Evolutionary conservation across 2,329 filamentous ascomycete species (phyloP), one percentile per base, ranked within the genome.

Genomic region (Orbilia oligospora): DNA sequence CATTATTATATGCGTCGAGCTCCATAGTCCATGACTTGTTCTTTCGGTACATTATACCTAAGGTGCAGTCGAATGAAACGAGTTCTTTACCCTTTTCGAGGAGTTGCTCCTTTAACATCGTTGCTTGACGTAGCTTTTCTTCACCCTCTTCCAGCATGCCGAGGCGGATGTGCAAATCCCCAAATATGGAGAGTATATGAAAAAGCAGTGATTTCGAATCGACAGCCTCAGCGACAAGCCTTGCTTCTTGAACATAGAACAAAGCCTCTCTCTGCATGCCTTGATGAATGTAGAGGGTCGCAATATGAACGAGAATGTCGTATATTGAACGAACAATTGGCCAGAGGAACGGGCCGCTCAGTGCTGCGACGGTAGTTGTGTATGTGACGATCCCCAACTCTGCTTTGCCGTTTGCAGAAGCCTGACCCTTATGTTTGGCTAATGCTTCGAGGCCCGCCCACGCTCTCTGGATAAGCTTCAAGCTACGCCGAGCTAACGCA

Each of bases 231-330:
- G 93, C 93, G 76, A 97, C 89, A 82, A 92, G 93, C 68, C 91
- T 87, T 0, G 94, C 94, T 81, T 96, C 92, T 81, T 97, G 92
- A 0, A 92, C 91, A 81, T 97, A 97, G 83, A 94, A 96, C 0
- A 95, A 86, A 1, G 95, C 95, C 83, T 98, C 95, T 77, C 93
- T 91, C 80, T 94, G 93, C 85, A 97, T 89, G 30, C 96, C 96
- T 80, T 96, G 89, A 80, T 97, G 91, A 0, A 92, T 90, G 81
- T 94, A 97, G 0, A 97, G 86, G 3, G 88, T 88, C 0, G 93
- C 93, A 2, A 97, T 88, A 73, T 94, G 91, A 76, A 91, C 85
- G 14, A 97, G 86, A 71, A 90, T 90, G 33, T 89, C 88, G 81
- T 94, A 91, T 20, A 97, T 87, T 0, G 91, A 90, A 30, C 90